Percentiles rank a stretch among this genome's conserved stretches.
phyloP scores from a whole-genome alignment of 768 basidiomycete species.

The Pseudohyphozyma bogoriensis region DNA sequence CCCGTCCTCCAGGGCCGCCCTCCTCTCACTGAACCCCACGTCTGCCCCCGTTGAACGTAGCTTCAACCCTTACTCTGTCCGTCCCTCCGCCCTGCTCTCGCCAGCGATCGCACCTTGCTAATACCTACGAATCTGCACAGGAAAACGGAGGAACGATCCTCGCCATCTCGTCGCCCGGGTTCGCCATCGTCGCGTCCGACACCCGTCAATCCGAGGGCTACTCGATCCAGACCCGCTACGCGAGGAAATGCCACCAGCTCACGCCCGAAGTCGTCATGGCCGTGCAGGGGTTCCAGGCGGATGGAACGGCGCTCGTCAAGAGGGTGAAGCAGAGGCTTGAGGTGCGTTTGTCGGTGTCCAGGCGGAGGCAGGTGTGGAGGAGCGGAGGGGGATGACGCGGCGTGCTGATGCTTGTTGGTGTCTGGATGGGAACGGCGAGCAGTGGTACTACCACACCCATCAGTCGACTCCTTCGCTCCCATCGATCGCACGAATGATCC shows the following conservation, averaged over 20 bases:
- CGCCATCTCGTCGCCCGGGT: conserved; percentile 78
- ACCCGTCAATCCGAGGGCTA: conserved; percentile 96
- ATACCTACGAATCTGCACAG: background rate
- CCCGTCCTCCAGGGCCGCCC: background rate
- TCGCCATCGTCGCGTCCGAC: conserved; percentile 90
- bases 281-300: conserved; percentile 93
- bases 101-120: background rate
- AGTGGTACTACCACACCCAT: conserved; percentile 99
- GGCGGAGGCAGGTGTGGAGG: too few species aligned
- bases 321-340: conserved; percentile 88
- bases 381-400: background rate
- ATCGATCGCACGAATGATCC: conserved; percentile 93
- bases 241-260: conserved; percentile 89
- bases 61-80: conserved; percentile 7
- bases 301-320: conserved; percentile 97
- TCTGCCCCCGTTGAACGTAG: background rate
- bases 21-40: background rate
- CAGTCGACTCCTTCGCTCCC: conserved; percentile 94
- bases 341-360: conserved; percentile 42
- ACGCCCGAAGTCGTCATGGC: conserved; percentile 60
- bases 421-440: background rate
- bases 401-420: too few species aligned
- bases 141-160: conserved; percentile 60
- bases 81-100: background rate
- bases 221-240: conserved; percentile 93